Base-by-base conservation (phyloP, 2,329 filamentous ascomycete species). In the Daldinia sp. region DNA sequence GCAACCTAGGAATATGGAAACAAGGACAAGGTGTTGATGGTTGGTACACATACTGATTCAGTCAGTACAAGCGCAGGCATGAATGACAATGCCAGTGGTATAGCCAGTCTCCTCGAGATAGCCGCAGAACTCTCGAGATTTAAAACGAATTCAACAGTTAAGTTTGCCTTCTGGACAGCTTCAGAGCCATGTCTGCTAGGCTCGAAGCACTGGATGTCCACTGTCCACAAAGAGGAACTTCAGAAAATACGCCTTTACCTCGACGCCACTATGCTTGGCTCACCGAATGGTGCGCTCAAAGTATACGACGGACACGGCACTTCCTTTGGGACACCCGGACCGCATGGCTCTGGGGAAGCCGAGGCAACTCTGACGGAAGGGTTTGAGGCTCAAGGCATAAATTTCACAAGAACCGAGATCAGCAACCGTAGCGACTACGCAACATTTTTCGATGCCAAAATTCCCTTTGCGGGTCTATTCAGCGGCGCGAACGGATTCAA, bases 141-240 rank as follows among this genome's bases (percentile, higher is more conserved):
- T 33, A 63, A 23, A 33, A 69, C 67, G 1, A 61, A 57, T 0
- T 65, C 63, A 28, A 60, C 48, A 46, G 64, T 71, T 50, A 69
- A 65, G 48, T 71, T 71, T 54, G 69, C 69, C 18, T 71, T 71
- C 35, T 71, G 69, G 69, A 69, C 69, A 13, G 69, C 66, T 37
- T 62, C 57, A 15, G 66, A 71, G 23, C 63, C 69, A 5, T 44
- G 63, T n/a, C 35, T 65, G 37, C 15, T 65, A 41, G 69, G 69
- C 15, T 69, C 69, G 33, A 69, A 39, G 15, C 50, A 60, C 20
- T 71, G 51, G 44, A 20, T 67, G 12, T n/a, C 23, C 6, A 44
- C 9, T 30, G 7, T 20, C 2, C 6, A 62, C 18, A 4, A 23
- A 28, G 55, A 67, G 39, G 69, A 71, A 18, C 66, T 67, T 39